A percentile compares a stretch with the other conserved stretches of the same genome.
phyloP scores from a whole-genome alignment of 2,329 filamentous ascomycete genomes.

The Cadophora sp. region DNA sequence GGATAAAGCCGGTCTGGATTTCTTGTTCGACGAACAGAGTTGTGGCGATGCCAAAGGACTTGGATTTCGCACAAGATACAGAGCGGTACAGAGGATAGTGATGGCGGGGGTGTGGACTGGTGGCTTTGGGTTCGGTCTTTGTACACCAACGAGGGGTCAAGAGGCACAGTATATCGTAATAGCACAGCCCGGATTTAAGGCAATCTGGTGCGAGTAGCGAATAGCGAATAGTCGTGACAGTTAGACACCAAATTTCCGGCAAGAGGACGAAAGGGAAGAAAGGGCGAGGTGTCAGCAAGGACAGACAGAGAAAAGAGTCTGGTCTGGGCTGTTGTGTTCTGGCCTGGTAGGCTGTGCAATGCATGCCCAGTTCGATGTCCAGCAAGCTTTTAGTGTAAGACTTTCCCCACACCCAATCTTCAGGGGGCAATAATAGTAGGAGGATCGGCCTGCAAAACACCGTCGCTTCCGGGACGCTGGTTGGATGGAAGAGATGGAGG shows the following conservation, averaged over 20 bases:
- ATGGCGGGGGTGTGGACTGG: neutral
- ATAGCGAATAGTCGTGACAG: neutral
- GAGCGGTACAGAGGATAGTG: neutral
- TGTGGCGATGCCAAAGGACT: neutral
- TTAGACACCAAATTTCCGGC: neutral
- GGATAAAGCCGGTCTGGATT: neutral
- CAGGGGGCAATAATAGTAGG: neutral
- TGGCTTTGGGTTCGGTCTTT: slow-evolving; percentile 1
- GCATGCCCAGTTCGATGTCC: neutral
- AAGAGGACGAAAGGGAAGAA: neutral
- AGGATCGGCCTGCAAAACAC: slow-evolving; percentile 12
- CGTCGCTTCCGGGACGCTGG: slow-evolving; percentile 8
- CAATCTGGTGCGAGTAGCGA: neutral
- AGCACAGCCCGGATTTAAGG: slow-evolving; percentile 13
- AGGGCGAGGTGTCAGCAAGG: slow-evolving; percentile 18
- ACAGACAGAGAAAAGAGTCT: slow-evolving; percentile 6
- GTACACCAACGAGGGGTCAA: slow-evolving; percentile 8
- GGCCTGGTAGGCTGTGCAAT: neutral
- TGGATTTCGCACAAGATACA: neutral
- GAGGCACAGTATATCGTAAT: slow-evolving; percentile 4
- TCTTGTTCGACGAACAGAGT: neutral
- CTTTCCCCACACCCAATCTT: slow-evolving; percentile 19
- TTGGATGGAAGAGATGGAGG: neutral
- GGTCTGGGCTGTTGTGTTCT: neutral
- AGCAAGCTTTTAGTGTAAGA: slow-evolving; percentile 14